A percentile compares a stretch with the other conserved stretches of the same genome.
Evolutionary conservation across 352 stramenopile genomes (phyloP).

Genomic region (Globisporangium echinulatum): DNA sequence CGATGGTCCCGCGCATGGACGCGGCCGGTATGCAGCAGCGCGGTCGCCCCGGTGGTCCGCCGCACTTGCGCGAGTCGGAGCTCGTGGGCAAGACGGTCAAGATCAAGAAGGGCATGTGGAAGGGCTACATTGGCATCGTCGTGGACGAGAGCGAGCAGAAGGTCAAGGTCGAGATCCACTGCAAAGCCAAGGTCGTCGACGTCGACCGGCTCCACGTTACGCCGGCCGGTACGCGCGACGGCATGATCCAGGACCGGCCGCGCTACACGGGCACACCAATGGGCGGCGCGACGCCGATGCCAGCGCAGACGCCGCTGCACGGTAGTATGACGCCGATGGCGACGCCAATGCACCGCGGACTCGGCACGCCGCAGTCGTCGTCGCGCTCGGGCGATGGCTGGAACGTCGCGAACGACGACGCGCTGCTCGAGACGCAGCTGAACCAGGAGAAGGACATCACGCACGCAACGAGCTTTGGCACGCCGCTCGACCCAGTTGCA

Average conservation of each 20-base stretch:
- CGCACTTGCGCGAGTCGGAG: conserved; percentile 55
- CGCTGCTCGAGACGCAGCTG: conserved; percentile 79
- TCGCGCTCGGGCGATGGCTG: conserved; percentile 60
- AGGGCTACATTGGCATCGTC: conserved; percentile 90
- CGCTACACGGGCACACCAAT: conserved; percentile 72
- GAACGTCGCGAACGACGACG: conserved; percentile 86
- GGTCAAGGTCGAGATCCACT: conserved; percentile 91
- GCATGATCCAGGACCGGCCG: conserved; percentile 65
- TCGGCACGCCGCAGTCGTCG: conserved; percentile 67
- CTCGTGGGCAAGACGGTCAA: conserved; percentile 87
- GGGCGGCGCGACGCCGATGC: conserved; percentile 69
- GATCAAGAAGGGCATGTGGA: conserved; percentile 89
- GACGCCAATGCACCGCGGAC: conserved; percentile 76
- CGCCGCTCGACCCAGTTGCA: conserved; percentile 68
- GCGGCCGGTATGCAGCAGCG: conserved; percentile 23
- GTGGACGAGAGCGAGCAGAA: conserved; percentile 86
- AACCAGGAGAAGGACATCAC: conserved; percentile 89
- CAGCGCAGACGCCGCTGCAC: conserved; percentile 79
- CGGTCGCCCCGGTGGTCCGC: conserved; percentile 29
- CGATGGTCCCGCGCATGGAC: conserved; percentile 62
- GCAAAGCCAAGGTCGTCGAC: conserved; percentile 84
- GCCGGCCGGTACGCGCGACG: conserved; percentile 71
- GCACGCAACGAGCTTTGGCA: conserved; percentile 81
- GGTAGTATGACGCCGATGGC: conserved; percentile 85
- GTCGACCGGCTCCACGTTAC: conserved; percentile 77